Percentiles rank a stretch among this genome's conserved stretches.
Conservation (phyloP, 2,329 filamentous ascomycete species). For the Colletotrichum australisinense region DNA sequence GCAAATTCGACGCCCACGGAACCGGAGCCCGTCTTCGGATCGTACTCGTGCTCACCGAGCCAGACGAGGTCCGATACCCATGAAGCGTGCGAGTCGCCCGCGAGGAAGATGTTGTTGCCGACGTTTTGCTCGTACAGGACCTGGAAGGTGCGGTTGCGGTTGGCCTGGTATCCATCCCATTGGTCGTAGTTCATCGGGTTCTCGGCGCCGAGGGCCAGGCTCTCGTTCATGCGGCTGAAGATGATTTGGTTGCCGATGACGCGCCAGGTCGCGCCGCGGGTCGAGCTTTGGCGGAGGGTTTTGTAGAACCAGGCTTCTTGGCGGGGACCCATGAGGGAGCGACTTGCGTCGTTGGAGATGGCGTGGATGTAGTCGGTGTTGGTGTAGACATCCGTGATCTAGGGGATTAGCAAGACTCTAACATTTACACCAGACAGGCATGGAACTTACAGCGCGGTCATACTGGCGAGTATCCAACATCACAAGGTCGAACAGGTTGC, state of each 20-base stretch:
- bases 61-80: constrained; percentile 73
- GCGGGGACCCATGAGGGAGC: constrained; percentile 76
- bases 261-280: constrained; percentile 77
- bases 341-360: constrained; percentile 74
- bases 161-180: constrained; percentile 71
- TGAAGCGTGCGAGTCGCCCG: constrained; percentile 76
- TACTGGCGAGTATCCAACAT: constrained; percentile 78
- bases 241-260: constrained; percentile 78
- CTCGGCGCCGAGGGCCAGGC: constrained; percentile 41
- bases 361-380: constrained; percentile 71
- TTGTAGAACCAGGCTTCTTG: constrained; percentile 83
- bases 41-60: constrained; percentile 65
- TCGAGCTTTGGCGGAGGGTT: constrained; percentile 65
- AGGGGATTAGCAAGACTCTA: too few species aligned
- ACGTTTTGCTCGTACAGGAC: constrained; percentile 76
- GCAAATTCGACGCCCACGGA: constrained; percentile 73
- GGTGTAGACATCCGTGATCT: constrained; percentile 56
- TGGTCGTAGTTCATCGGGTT: constrained; percentile 64
- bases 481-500: constrained; percentile 73
- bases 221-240: constrained; percentile 60
- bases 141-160: constrained; percentile 77
- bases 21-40: constrained; percentile 63
- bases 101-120: constrained; percentile 78
- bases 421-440: accelerated
- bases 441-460: constrained; percentile 56